phyloP scores from a whole-genome alignment of 1,139 yeast species.

The Pneumocystis sp. region DNA sequence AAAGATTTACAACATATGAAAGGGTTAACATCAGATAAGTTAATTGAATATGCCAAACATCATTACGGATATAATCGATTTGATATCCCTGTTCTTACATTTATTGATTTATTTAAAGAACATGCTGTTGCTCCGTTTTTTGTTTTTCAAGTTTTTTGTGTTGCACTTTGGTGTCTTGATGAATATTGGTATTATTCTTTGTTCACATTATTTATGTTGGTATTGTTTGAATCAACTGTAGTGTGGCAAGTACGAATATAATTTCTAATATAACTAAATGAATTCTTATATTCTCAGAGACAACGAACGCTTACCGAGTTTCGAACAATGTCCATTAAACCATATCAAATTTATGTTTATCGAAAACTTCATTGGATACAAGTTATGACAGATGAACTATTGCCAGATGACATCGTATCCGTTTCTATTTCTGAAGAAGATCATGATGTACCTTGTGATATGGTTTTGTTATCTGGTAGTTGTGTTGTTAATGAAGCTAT shows the following conservation, averaged over 20 bases:
- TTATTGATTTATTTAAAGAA: conserved; percentile 78
- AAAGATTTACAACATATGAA: conserved; percentile 42
- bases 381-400: conserved; percentile 54
- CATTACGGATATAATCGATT: conserved; percentile 72
- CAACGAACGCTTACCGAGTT: conserved; percentile 87
- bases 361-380: conserved; percentile 60
- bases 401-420: conserved; percentile 89
- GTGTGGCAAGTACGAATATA: conserved; percentile 29
- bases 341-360: conserved; percentile 59
- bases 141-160: conserved; percentile 90
- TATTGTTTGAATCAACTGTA: conserved; percentile 85
- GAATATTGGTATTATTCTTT: conserved; percentile 94
- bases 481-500: conserved; percentile 94
- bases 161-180: conserved; percentile 90
- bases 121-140: conserved; percentile 98
- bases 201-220: conserved; percentile 80
- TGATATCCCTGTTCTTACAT: conserved; percentile 91
- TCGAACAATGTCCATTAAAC: conserved; percentile 94
- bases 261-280: not conserved
- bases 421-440: conserved; percentile 72
- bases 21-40: conserved; percentile 40
- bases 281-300: conserved; percentile 46
- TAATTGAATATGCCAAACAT: conserved; percentile 40
- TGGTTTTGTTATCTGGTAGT: conserved; percentile 69
- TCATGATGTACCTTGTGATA: conserved; percentile 91